These are phyloP conservation scores for Suillus weaverae DNA, from an alignment of 768 basidiomycete species.

Conservation along the genomic window DNA sequence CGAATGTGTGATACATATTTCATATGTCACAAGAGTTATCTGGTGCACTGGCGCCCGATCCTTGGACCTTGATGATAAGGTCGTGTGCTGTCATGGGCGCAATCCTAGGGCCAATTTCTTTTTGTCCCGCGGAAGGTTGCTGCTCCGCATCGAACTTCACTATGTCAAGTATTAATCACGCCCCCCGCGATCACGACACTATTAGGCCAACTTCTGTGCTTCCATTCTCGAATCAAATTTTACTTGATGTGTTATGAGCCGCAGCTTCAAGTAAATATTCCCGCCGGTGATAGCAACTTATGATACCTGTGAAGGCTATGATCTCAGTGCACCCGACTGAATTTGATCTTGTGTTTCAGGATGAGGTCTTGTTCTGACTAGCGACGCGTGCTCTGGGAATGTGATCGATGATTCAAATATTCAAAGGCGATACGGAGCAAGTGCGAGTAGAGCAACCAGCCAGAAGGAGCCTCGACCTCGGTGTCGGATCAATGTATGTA, in stretches of 20 bases:
- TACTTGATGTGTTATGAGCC: background rate
- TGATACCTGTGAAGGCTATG: background rate
- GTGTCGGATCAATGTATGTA: background rate
- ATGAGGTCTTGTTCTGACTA: background rate
- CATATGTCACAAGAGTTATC: background rate
- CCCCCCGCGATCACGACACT: background rate
- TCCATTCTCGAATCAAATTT: background rate
- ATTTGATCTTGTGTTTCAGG: background rate
- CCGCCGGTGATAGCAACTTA: background rate
- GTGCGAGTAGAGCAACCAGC: background rate
- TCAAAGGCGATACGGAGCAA: background rate
- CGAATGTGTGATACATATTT: background rate
- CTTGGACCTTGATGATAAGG: background rate
- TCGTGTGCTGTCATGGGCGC: background rate
- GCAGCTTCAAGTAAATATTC: background rate
- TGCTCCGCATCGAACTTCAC: background rate
- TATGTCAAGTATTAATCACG: background rate
- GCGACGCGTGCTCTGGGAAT: slow-evolving; percentile 3
- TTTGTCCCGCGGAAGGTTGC: background rate
- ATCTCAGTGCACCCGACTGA: background rate
- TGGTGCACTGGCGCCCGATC: background rate
- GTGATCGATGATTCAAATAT: slow-evolving; percentile 1
- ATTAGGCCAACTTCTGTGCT: background rate
- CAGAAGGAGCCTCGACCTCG: background rate
- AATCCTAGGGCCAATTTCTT: background rate